Percentiles rank a stretch among this genome's conserved stretches.
phyloP scores from a whole-genome alignment of 1,284 basidiomycete genomes.

The Entoloma clypeatum region DNA sequence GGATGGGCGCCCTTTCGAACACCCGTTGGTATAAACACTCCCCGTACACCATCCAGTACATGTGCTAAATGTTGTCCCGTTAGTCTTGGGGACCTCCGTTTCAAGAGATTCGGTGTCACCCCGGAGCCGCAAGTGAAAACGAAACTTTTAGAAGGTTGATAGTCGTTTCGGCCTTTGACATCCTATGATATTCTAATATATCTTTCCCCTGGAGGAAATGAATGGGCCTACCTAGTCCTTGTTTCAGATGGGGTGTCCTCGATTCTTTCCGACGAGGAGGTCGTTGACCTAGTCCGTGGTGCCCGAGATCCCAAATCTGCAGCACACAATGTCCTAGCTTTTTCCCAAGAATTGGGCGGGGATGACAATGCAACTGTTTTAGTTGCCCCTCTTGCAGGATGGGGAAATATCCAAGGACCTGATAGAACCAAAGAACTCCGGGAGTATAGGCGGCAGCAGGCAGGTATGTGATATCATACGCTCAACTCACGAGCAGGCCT shows the following conservation, averaged over 20 bases:
- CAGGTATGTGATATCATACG: conserved; percentile 40
- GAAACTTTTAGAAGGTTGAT: conserved; percentile 70
- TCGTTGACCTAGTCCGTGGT: conserved; percentile 83
- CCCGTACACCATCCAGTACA: conserved; percentile 9
- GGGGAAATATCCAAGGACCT: conserved; percentile 77
- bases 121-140: conserved; percentile 91
- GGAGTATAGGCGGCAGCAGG: conserved; percentile 74
- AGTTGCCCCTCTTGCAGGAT: conserved; percentile 90
- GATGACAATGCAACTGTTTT: conserved; percentile 92
- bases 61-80: neutral
- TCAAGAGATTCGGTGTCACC: conserved; percentile 89
- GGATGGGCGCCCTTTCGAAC: conserved; percentile 96
- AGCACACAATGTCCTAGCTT: conserved; percentile 79
- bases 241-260: conserved; percentile 92
- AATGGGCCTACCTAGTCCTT: conserved; percentile 79
- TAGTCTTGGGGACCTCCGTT: conserved; percentile 88
- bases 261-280: conserved; percentile 89
- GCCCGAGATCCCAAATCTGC: conserved; percentile 74
- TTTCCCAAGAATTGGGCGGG: conserved; percentile 87
- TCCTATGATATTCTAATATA: neutral
- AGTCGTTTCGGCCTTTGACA: neutral
- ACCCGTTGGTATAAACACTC: conserved; percentile 65
- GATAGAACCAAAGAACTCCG: conserved; percentile 81
- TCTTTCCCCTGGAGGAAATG: conserved; percentile 44
- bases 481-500: conserved; percentile 2